Base-by-base conservation (phyloP, 345 rosid species). In the Ceriops zippeliana region DNA sequence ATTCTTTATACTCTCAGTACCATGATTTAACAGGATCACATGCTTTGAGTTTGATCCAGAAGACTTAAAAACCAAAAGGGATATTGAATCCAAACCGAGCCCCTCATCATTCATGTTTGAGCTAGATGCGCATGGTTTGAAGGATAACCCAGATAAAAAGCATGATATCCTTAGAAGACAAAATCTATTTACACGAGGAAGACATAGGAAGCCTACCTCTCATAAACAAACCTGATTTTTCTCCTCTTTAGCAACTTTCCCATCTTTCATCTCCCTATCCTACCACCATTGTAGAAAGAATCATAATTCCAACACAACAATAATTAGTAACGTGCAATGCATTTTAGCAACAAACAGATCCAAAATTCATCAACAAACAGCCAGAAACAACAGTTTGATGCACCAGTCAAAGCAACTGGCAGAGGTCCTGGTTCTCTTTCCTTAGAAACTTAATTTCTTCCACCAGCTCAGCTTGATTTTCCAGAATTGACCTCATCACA, bases 391-490 rank as follows among this genome's bases (percentile, higher is more conserved):
- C 61, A 10, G 47, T 32, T 51, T 22, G 17, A 7, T 54, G 46
- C 51, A 31, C 30, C 60, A 1, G 5, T 56, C 81, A 93, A 71
- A 96, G 93, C 88, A 87, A 72, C 68, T 85, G 90, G 51, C 91
- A 84, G 58, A 92, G 90, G 66, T 87, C 89, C 73, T 88, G 92
- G 72, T 85, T 90, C 86, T 96, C 98, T 81, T 82, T 86, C 62
- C 89, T 79, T 28, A 92, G 89, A 58, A 76, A 79, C 79, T 86
- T 79, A 9, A 96, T 80, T 80, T 96, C 97, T 66, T 86, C 82
- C 91, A 87, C 80, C 67, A 89, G 80, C 75, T 96, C 92, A 3
- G 87, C 92, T 73, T 96, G 99, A 75, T 87, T 96, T 82, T 96
- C 92, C 46, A 91, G 75, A 78, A 90, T 73, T 5, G 93, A 77